Percentiles rank a stretch among this genome's conserved stretches.
Evolutionary conservation across 768 basidiomycete genomes (phyloP).

Genomic region (Obba rivulosa): DNA sequence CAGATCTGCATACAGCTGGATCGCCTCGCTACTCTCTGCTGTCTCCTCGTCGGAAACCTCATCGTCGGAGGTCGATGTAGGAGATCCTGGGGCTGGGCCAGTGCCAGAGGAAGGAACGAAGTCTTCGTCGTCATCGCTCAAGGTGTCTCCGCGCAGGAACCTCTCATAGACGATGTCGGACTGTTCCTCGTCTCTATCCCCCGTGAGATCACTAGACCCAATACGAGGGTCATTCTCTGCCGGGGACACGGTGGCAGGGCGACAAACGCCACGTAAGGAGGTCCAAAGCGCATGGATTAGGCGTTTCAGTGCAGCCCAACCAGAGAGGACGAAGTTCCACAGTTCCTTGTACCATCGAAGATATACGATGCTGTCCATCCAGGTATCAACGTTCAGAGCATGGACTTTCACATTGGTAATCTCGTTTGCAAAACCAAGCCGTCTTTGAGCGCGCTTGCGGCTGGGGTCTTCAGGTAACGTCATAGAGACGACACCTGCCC

Average conservation of each 20-base stretch:
- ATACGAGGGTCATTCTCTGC: neutral
- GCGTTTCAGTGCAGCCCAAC: constrained; percentile 12
- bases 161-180: constrained; percentile 41
- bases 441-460: constrained; percentile 8
- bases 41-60: constrained; percentile 24
- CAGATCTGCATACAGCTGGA: constrained; percentile 53
- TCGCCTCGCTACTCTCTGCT: constrained; percentile 40
- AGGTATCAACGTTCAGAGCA: constrained; percentile 30
- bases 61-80: constrained; percentile 8
- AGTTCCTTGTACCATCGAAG: constrained; percentile 37
- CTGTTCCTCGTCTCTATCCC: constrained; percentile 15
- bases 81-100: neutral
- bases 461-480: constrained; percentile 23
- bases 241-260: neutral
- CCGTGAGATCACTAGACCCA: neutral
- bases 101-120: constrained; percentile 18
- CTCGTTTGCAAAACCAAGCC: constrained; percentile 45
- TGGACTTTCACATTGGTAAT: constrained; percentile 36
- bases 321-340: constrained; percentile 23
- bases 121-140: constrained; percentile 45
- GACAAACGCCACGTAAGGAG: neutral
- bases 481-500: constrained; percentile 37
- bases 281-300: constrained; percentile 4
- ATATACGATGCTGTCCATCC: constrained; percentile 25
- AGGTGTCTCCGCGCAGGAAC: constrained; percentile 55